These are phyloP conservation scores for Orychophragmus violaceus DNA, from an alignment of 345 rosid genomes.

Conservation along the genomic window DNA sequence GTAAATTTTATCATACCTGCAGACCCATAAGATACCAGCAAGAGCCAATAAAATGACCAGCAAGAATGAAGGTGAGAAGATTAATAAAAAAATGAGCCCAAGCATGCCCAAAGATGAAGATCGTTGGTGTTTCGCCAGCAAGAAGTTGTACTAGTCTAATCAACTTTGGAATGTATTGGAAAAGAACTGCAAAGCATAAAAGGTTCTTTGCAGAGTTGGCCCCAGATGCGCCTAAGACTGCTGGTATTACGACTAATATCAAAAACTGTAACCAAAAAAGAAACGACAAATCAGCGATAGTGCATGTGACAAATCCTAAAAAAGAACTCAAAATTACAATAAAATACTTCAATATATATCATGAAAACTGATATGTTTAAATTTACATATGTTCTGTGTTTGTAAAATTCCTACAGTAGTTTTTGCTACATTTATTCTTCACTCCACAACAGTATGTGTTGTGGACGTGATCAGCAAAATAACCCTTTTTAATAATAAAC, in stretches of 20 bases:
- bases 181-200: conserved; percentile 50
- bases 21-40: conserved; percentile 85
- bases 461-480: no score
- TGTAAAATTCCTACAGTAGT: no score
- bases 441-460: no score
- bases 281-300: no score
- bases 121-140: conserved; percentile 65
- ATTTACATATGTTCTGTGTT: no score
- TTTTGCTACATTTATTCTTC: no score
- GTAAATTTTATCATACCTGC: conserved; percentile 41
- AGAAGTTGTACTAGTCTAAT: conserved; percentile 62
- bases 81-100: conserved; percentile 82
- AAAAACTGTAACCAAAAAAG: conserved; percentile 1
- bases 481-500: no score
- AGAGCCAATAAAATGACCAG: conserved; percentile 76
- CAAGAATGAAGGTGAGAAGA: conserved; percentile 63
- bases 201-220: conserved; percentile 76
- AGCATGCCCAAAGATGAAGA: conserved; percentile 79
- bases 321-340: no score
- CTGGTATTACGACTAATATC: conserved; percentile 42
- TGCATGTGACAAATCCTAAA: no score
- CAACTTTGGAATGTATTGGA: conserved; percentile 71
- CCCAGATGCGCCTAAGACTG: conserved; percentile 33
- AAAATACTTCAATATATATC: no score
- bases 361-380: no score